These are phyloP conservation scores for Zychaea mexicana DNA, from an alignment of 371 early-diverging fungal genomes.

Conservation along the genomic window DNA sequence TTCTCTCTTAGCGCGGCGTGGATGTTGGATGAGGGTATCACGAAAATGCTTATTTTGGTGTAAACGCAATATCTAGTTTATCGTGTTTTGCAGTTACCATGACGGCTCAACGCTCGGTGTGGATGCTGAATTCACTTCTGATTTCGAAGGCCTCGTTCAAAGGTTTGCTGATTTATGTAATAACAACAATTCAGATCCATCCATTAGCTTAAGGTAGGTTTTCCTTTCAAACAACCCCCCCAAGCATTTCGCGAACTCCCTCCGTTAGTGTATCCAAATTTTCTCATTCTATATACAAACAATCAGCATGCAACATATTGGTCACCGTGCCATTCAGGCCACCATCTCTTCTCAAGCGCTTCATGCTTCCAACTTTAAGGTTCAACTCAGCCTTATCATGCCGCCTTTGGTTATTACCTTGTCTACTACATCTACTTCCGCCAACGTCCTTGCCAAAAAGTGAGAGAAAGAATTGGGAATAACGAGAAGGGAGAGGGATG, in stretches of 20 bases:
- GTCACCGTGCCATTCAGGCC: slow-evolving; percentile 57
- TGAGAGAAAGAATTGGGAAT: not conserved
- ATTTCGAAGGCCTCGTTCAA: slow-evolving; percentile 48
- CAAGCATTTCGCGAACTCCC: too few species aligned
- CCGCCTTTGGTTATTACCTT: slow-evolving; percentile 57
- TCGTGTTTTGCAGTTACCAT: slow-evolving; percentile 66
- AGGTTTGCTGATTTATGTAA: slow-evolving; percentile 63
- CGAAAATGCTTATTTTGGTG: not conserved
- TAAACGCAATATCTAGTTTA: slow-evolving; percentile 49
- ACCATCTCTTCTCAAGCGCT: slow-evolving; percentile 57
- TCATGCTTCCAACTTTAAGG: slow-evolving; percentile 53
- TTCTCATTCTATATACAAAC: too few species aligned
- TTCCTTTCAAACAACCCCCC: too few species aligned
- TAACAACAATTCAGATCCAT: slow-evolving; percentile 34
- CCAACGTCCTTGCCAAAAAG: slow-evolving; percentile 34
- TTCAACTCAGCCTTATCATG: slow-evolving; percentile 58
- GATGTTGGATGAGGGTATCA: not conserved
- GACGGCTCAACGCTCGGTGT: slow-evolving; percentile 68
- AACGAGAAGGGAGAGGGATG: not conserved
- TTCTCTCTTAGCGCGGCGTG: not conserved
- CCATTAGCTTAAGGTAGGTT: slow-evolving; percentile 18
- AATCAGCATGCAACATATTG: slow-evolving; percentile 44
- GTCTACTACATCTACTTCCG: slow-evolving; percentile 24
- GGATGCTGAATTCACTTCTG: slow-evolving; percentile 61
- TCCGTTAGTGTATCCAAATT: too few species aligned